phyloP scores from a whole-genome alignment of 169 alveolate species.

The Babesia divergens region DNA sequence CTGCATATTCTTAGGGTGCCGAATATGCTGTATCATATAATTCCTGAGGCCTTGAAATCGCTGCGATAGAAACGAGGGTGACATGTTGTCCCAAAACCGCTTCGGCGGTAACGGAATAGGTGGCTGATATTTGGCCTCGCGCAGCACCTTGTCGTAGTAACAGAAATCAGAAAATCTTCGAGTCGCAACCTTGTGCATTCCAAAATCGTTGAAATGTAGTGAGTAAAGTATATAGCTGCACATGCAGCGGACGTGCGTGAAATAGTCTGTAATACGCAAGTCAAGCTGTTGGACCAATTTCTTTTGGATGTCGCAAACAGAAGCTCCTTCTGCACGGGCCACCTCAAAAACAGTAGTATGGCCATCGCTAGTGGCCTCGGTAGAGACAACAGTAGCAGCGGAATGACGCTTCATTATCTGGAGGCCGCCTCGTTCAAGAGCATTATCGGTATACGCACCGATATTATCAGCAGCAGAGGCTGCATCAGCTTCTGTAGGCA shows the following conservation, averaged over 20 bases:
- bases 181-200: slow-evolving; percentile 1
- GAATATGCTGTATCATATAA: slow-evolving; percentile 1
- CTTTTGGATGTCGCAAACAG: not conserved
- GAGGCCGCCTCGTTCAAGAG: too few species aligned
- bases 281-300: not conserved
- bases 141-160: slow-evolving; percentile 7
- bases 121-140: slow-evolving; percentile 8
- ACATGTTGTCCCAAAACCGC: slow-evolving; percentile 20
- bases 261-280: slow-evolving; percentile 36
- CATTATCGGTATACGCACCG: too few species aligned
- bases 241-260: slow-evolving; percentile 1
- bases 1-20: not conserved
- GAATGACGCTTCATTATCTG: too few species aligned
- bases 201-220: slow-evolving; percentile 40
- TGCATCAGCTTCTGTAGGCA: too few species aligned
- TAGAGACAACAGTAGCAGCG: too few species aligned
- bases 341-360: too few species aligned
- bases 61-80: slow-evolving; percentile 19
- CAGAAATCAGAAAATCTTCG: slow-evolving; percentile 25
- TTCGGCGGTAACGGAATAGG: slow-evolving; percentile 27
- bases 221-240: slow-evolving; percentile 20
- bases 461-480: too few species aligned
- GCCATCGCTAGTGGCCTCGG: too few species aligned
- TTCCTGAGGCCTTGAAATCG: slow-evolving; percentile 11
- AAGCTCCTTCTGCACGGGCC: not conserved